Conservation (phyloP, 257 asterid species). For the Eustoma russellianum region DNA sequence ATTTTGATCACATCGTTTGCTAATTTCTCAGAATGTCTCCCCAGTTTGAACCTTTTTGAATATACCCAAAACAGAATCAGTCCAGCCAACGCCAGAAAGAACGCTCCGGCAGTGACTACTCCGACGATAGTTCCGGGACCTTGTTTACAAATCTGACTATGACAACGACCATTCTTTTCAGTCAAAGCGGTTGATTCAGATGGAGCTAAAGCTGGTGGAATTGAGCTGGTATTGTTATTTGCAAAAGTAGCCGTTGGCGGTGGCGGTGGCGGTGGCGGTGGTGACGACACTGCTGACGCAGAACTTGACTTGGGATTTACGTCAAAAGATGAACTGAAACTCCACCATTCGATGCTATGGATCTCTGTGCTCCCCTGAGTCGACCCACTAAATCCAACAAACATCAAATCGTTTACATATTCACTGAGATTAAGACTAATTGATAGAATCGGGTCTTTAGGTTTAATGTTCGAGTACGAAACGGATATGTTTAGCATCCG, state of each 20-base stretch:
- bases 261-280: slow-evolving; percentile 44
- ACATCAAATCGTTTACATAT: slow-evolving; percentile 54
- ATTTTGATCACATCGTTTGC: slow-evolving; percentile 56
- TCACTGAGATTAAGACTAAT: slow-evolving; percentile 35
- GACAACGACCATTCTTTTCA: slow-evolving; percentile 32
- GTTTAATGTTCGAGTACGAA: slow-evolving; percentile 63
- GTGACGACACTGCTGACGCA: slow-evolving; percentile 12
- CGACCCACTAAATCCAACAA: slow-evolving; percentile 69
- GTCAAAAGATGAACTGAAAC: slow-evolving; percentile 59
- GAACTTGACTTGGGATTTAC: slow-evolving; percentile 28
- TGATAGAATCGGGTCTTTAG: slow-evolving; percentile 51
- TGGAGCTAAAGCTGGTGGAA: slow-evolving; percentile 42
- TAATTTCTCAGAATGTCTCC: slow-evolving; percentile 28
- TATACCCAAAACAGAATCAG: slow-evolving; percentile 41
- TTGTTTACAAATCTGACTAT: slow-evolving; percentile 40
- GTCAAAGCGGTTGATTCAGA: slow-evolving; percentile 20
- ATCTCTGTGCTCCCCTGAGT: slow-evolving; percentile 88
- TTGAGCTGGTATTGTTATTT: slow-evolving; percentile 26
- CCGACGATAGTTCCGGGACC: slow-evolving; percentile 72
- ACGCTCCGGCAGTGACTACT: slow-evolving; percentile 71
- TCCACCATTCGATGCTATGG: slow-evolving; percentile 80
- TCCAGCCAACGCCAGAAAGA: slow-evolving; percentile 46
- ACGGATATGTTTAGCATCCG: slow-evolving; percentile 38
- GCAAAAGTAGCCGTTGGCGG: slow-evolving; percentile 32
- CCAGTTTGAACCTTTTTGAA: slow-evolving; percentile 40